phyloP scores from a whole-genome alignment of 2,329 filamentous ascomycete genomes.

The Aphanoascus verrucosus region DNA sequence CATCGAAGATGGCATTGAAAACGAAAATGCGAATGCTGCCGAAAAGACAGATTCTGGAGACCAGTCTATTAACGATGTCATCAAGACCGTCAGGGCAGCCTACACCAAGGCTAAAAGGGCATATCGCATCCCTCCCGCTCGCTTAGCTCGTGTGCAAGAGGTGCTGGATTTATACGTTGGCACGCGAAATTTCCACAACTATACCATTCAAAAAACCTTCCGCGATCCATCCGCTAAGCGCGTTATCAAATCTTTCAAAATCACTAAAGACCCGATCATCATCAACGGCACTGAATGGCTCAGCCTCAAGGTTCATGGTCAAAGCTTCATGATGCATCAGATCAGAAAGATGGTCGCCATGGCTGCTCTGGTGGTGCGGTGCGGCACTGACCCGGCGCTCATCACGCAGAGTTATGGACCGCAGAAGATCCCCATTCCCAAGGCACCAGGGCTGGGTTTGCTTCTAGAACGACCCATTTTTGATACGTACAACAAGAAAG shows the following conservation, averaged over 20 bases:
- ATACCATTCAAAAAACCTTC: conserved; percentile 79
- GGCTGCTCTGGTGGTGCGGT: conserved; percentile 72
- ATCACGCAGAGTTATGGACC: conserved; percentile 64
- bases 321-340: conserved; percentile 99
- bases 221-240: conserved; percentile 76
- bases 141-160: conserved; percentile 64
- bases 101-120: conserved; percentile 73
- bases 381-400: conserved; percentile 60
- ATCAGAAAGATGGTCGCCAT: conserved; percentile 99
- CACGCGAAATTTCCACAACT: conserved; percentile 93
- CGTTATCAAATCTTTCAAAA: conserved; percentile 82
- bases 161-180: conserved; percentile 67
- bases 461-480: conserved; percentile 88
- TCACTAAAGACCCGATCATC: conserved; percentile 63
- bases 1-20: neutral
- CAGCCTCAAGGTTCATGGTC: conserved; percentile 87
- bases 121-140: conserved; percentile 66
- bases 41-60: conserved; percentile 16
- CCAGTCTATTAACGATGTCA: conserved; percentile 48
- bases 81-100: conserved; percentile 66
- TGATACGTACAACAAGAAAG: conserved; percentile 71
- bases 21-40: conserved; percentile 16
- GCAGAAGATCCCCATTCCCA: conserved; percentile 75
- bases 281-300: conserved; percentile 93
- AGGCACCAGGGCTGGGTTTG: conserved; percentile 79